Percentiles rank a stretch among this genome's conserved stretches.
Evolutionary conservation across 768 basidiomycete genomes (phyloP).

Genomic region (Galerina marginata): DNA sequence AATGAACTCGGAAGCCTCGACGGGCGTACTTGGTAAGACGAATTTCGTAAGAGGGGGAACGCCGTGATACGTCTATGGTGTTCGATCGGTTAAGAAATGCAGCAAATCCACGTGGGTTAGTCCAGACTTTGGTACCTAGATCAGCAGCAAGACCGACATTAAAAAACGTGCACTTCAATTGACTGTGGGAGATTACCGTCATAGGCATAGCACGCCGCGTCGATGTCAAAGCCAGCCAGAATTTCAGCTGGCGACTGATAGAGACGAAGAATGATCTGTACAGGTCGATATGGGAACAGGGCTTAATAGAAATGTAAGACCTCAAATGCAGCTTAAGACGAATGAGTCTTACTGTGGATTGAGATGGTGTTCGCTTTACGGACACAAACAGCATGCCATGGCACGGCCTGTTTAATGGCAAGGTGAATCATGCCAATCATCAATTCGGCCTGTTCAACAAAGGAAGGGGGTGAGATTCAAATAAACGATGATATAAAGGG

Average conservation of each 20-base stretch:
- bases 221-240: constrained; percentile 56
- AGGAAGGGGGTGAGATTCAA: background rate
- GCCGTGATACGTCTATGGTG: constrained; percentile 51
- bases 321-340: background rate
- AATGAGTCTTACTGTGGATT: constrained; percentile 43
- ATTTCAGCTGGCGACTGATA: constrained; percentile 56
- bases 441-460: constrained; percentile 38
- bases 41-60: constrained; percentile 57
- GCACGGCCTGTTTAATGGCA: constrained; percentile 49
- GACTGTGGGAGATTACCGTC: background rate
- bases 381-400: constrained; percentile 55
- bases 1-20: constrained; percentile 53
- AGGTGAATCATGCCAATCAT: constrained; percentile 50
- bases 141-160: background rate
- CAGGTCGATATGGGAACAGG: constrained; percentile 30
- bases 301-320: background rate
- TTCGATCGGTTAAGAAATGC: constrained; percentile 50
- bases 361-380: constrained; percentile 54
- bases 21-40: constrained; percentile 53
- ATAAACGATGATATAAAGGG: no score
- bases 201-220: constrained; percentile 45
- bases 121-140: constrained; percentile 42
- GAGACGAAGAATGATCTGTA: constrained; percentile 54
- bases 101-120: constrained; percentile 51
- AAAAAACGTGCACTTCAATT: background rate